Evolutionary conservation across 208 protist species (phyloP).

Genomic region (Crithidia mellificae): DNA sequence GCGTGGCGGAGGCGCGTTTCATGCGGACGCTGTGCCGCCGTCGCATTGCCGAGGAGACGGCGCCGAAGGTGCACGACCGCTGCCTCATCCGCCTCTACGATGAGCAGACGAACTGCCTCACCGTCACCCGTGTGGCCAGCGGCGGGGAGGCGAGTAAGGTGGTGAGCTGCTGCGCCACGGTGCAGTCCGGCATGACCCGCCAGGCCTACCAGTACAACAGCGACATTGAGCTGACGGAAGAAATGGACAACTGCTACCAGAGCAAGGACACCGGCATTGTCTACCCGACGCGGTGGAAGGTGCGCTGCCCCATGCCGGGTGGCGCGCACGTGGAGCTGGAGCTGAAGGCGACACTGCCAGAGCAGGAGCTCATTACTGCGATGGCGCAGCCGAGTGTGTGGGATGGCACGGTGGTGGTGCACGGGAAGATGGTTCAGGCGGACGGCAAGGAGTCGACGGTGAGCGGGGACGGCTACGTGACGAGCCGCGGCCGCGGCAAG

Average conservation of each 20-base stretch:
- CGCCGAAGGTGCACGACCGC: conserved; percentile 34
- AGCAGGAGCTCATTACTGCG: conserved; percentile 61
- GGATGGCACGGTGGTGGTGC: conserved; percentile 48
- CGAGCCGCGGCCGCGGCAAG: conserved; percentile 33
- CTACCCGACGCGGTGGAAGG: conserved; percentile 43
- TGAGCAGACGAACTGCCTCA: conserved; percentile 35
- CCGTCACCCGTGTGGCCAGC: conserved; percentile 36
- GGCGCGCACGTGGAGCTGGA: conserved; percentile 31
- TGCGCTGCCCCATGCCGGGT: conserved; percentile 35
- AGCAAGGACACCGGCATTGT: conserved; percentile 47
- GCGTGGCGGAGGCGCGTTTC: conserved; percentile 36
- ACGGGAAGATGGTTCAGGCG: conserved; percentile 28
- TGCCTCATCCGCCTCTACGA: conserved; percentile 52
- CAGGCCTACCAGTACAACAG: conserved; percentile 31
- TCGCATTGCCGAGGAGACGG: conserved; percentile 34
- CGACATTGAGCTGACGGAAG: conserved; percentile 22
- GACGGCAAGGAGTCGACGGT: conserved; percentile 42
- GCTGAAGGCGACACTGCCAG: conserved; percentile 38
- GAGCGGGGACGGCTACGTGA: conserved; percentile 52
- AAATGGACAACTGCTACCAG: conserved; percentile 33
- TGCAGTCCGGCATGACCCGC: conserved; percentile 40
- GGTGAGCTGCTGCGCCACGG: conserved; percentile 21
- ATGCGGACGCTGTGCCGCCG: conserved; percentile 26
- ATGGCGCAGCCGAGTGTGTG: conserved; percentile 51
- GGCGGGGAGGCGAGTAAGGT: conserved; percentile 10